Conservation (phyloP, 1,139 yeast genomes). For the Blastobotrys buckinghamii region DNA sequence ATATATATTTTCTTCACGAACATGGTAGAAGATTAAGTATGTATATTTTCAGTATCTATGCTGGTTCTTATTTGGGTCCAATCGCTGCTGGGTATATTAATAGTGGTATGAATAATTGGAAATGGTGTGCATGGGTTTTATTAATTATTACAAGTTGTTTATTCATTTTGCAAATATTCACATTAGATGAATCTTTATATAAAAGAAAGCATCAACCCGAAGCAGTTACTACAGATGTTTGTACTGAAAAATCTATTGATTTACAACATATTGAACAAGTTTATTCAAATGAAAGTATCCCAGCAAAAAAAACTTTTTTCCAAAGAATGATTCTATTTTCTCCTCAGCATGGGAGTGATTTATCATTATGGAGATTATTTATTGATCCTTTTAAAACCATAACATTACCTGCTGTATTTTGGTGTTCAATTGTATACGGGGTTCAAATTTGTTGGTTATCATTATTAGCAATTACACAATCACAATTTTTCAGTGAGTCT, state of each 20-base stretch:
- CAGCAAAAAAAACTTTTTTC: constrained; percentile 7
- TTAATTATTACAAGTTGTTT: constrained; percentile 60
- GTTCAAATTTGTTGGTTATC: constrained; percentile 49
- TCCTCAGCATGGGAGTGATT: constrained; percentile 6
- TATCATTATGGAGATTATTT: constrained; percentile 13
- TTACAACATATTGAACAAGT: background rate
- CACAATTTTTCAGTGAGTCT: constrained; percentile 35
- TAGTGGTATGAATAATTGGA: constrained; percentile 46
- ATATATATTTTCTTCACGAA: constrained; percentile 62
- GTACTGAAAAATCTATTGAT: background rate
- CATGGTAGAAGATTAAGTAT: constrained; percentile 67
- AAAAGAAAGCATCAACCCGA: constrained; percentile 38
- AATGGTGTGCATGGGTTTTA: constrained; percentile 81
- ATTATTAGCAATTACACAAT: constrained; percentile 44
- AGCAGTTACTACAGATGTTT: background rate
- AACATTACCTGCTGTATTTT: constrained; percentile 42
- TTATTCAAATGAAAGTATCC: background rate
- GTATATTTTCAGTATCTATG: constrained; percentile 66
- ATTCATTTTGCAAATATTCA: constrained; percentile 48
- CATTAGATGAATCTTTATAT: constrained; percentile 69
- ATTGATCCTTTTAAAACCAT: constrained; percentile 34
- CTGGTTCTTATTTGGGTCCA: constrained; percentile 75
- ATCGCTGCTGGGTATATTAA: constrained; percentile 67
- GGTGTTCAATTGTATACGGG: constrained; percentile 48
- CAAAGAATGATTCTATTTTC: constrained; percentile 9